Evolutionary conservation across 331 rosid genomes (phyloP), one percentile per base, ranked within the genome.

Genomic region (Spiraea crenata): DNA sequence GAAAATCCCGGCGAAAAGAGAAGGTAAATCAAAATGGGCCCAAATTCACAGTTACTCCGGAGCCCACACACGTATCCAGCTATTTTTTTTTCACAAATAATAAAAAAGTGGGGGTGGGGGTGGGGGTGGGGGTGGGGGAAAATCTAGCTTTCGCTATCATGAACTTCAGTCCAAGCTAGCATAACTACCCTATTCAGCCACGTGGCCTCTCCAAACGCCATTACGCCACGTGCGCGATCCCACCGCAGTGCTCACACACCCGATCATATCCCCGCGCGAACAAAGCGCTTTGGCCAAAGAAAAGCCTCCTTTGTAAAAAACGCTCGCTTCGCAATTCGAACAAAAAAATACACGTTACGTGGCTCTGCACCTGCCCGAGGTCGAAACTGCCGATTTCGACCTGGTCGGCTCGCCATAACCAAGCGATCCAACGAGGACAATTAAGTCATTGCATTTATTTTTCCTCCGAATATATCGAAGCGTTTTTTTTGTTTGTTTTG

Each of bases 341-440:
- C 9, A 15, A 14, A 58, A 14, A 58, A 38, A 3, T 61, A 0
- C 31, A 3, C 48, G 49, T 62, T 61, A 40, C 20, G 34, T 31
- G 0, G 15, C 38, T 17, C 65, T 6, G 9, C 34, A n/a, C 40
- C 37, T 17, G 48, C 48, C 57, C 34, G 10, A 5, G 25, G 5
- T 34, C 19, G 39, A 64, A 64, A 44, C 41, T 64, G 69, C 69
- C 55, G 25, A 10, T 17, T 35, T 5, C 46, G 2, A 15, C 9
- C 37, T 37, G 25, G 17, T 6, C 11, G 12, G 49, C n/a, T 2
- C 48, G 17, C 37, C 63, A 54, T 61, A 6, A 13, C 31, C 31
- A 25, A 25, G 17, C 6, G 20, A 16, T 4, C 25, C 5, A 39
- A 16, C n/a, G 35, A 63, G 63, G 83, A 74, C 76, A 69, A n/a